A percentile compares a stretch with the other conserved stretches of the same genome.
Evolutionary conservation across 768 basidiomycete species (phyloP).

Genomic region (Calocera cornea): DNA sequence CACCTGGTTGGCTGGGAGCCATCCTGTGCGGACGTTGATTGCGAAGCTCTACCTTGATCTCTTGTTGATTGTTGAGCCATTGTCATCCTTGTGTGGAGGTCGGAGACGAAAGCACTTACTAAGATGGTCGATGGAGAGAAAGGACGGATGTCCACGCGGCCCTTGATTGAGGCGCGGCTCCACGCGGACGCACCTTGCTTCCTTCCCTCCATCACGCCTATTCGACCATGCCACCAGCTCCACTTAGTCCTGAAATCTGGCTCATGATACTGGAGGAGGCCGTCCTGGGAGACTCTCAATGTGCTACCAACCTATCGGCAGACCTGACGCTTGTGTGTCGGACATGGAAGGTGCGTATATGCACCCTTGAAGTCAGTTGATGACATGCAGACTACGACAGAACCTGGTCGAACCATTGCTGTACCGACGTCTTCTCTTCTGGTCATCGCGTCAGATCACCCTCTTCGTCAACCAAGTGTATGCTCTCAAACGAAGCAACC

Average conservation of each 20-base stretch:
- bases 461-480: not conserved
- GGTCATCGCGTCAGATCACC: not conserved
- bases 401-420: not conserved
- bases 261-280: not conserved
- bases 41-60: too few relatives aligned
- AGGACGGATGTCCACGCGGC: too few relatives aligned
- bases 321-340: not conserved
- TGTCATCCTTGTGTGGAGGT: too few relatives aligned
- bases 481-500: not conserved
- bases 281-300: not conserved
- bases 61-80: too few relatives aligned
- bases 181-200: too few relatives aligned
- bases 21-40: too few relatives aligned
- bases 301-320: not conserved
- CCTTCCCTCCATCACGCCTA: not conserved
- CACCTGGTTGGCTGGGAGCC: too few relatives aligned
- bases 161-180: too few relatives aligned
- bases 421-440: not conserved
- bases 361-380: not conserved
- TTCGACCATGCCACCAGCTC: not conserved
- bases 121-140: too few relatives aligned
- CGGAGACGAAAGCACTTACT: too few relatives aligned
- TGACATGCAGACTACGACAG: not conserved
- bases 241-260: not conserved
- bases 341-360: slow-evolving; percentile 1